Evolutionary conservation across 371 early-diverging fungal genomes (phyloP).

Genomic region (Apophysomyces trapeziformis): DNA sequence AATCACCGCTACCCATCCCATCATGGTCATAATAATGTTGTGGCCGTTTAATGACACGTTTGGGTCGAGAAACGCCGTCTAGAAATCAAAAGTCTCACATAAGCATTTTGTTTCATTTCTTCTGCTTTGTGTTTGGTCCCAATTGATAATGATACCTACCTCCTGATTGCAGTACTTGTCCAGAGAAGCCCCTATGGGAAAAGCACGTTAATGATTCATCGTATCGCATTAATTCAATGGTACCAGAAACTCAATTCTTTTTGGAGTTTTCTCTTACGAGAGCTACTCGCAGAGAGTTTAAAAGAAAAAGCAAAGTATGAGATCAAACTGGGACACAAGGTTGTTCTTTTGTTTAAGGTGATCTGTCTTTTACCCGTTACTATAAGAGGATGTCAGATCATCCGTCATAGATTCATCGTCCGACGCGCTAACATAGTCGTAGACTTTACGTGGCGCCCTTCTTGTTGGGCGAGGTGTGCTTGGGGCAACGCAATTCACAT

Average conservation of each 20-base stretch:
- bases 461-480: constrained; percentile 41
- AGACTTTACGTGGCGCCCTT: constrained; percentile 24
- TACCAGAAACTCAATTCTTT: constrained; percentile 1
- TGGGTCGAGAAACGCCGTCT: constrained; percentile 29
- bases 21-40: constrained; percentile 43
- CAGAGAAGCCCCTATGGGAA: neutral
- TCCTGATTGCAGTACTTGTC: neutral
- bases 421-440: constrained; percentile 4
- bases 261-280: constrained; percentile 18
- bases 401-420: constrained; percentile 30
- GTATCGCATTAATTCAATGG: neutral
- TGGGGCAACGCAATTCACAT: constrained; percentile 52
- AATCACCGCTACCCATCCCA: constrained; percentile 40
- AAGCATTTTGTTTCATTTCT: constrained; percentile 3
- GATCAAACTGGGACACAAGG: no score
- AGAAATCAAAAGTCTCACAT: neutral
- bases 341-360: no score
- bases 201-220: neutral
- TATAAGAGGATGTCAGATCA: constrained; percentile 38
- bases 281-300: no score
- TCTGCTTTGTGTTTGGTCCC: neutral
- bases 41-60: constrained; percentile 37
- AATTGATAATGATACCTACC: neutral
- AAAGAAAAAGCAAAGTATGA: no score
- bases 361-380: constrained; percentile 36